These are phyloP conservation scores for Plasmodium berghei DNA, from an alignment of 169 alveolate genomes.

Conservation along the genomic window DNA sequence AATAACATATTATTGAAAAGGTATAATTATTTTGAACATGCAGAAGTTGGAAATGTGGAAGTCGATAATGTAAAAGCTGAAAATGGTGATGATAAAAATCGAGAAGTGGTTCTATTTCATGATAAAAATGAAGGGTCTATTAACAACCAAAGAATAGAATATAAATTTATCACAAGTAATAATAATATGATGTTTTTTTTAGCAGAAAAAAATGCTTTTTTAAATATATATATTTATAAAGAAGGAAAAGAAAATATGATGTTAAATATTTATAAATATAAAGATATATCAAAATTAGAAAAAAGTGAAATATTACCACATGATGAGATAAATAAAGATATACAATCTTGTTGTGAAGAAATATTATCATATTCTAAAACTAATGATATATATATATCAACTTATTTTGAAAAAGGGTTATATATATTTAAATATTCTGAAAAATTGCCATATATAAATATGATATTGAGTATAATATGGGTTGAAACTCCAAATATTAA, in stretches of 20 bases:
- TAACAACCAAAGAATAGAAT: constrained; percentile 7
- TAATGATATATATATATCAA: constrained; percentile 25
- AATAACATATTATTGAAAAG: constrained; percentile 19
- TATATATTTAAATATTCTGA: constrained; percentile 40
- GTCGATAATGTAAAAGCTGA: too few species aligned
- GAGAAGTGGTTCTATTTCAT: too few species aligned
- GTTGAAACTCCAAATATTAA: neutral
- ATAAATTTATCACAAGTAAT: constrained; percentile 4
- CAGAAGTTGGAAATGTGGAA: neutral
- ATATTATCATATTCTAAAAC: neutral
- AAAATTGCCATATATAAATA: constrained; percentile 1
- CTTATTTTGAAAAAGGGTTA: constrained; percentile 28
- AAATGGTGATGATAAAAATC: neutral
- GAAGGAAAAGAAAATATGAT: neutral
- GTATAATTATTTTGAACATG: neutral
- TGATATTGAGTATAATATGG: constrained; percentile 19
- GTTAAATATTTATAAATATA: constrained; percentile 21
- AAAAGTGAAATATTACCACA: constrained; percentile 9
- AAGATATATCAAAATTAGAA: neutral
- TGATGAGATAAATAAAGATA: constrained; percentile 21
- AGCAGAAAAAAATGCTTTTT: neutral
- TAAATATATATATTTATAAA: constrained; percentile 31
- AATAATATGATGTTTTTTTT: constrained; percentile 18
- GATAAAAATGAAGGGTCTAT: too few species aligned
- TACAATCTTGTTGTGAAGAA: constrained; percentile 1